Conservation (phyloP, 306 rosid genomes). For the Pterocarpus santalinus region DNA sequence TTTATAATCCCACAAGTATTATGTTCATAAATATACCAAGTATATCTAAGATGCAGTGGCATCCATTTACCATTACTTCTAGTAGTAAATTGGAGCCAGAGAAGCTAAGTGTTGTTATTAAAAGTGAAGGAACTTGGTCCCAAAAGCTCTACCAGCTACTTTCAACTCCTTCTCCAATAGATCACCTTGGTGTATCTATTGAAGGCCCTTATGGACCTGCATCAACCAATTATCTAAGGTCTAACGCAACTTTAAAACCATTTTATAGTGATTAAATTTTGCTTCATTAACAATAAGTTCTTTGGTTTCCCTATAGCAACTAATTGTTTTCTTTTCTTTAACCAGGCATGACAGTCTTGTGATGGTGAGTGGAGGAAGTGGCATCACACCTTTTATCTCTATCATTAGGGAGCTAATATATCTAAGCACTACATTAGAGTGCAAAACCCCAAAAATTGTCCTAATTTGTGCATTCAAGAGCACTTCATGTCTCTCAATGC, state of each 20-base stretch:
- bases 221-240: conserved; percentile 69
- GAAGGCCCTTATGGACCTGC: conserved; percentile 90
- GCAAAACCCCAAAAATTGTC: conserved; percentile 61
- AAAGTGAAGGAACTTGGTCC: conserved; percentile 80
- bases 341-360: conserved; percentile 68
- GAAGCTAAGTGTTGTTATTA: conserved; percentile 68
- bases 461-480: conserved; percentile 66
- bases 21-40: conserved; percentile 77
- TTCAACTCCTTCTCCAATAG: conserved; percentile 60
- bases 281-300: too few species aligned
- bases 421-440: conserved; percentile 40
- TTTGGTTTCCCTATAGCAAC: background rate
- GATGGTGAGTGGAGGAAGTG: conserved; percentile 86
- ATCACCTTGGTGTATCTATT: conserved; percentile 61
- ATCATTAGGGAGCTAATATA: conserved; percentile 69
- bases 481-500: conserved; percentile 60
- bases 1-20: conserved; percentile 70
- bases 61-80: conserved; percentile 88
- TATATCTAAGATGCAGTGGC: conserved; percentile 91
- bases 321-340: background rate
- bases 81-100: conserved; percentile 71
- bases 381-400: conserved; percentile 83
- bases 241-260: background rate
- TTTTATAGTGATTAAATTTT: background rate
- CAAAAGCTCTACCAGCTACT: conserved; percentile 66